Base-by-base conservation (phyloP, 1,284 basidiomycete species). In the Sutorius eximius region DNA sequence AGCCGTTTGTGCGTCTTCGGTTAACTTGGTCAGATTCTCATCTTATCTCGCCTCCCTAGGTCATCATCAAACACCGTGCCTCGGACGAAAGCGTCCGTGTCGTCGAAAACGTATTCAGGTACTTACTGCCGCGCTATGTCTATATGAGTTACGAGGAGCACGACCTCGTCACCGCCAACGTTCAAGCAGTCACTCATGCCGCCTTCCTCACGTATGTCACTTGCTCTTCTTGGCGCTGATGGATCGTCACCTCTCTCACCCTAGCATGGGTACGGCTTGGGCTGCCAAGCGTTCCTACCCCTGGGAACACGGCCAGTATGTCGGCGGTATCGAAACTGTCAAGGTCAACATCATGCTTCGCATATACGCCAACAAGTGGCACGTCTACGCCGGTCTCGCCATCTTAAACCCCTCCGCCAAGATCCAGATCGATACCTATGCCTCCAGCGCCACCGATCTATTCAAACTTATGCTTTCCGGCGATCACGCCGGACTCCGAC, bases 191-290 rank as follows among this genome's bases (percentile, higher is more conserved):
- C 20, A 98, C 95, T 0, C 97, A 99, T 65, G 96, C 96, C 13
- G 96, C 96, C 0, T 99, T 99, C 77, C 78, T 99, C 36, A 94
- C 89, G 93, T 93, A 69, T 53, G 64, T 60, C 43, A 24, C 33
- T 40, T 57, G 3, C 8, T n/a, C 43, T 48, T 40, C 43, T 37
- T 37, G 27, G 27, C 43, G 2, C 24, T 4, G 16, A 30, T 38
- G 18, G 32, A 10, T 27, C 49, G 40, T 49, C 46, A 61, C 32
- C 1, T 44, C 32, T 55, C 55, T 43, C 52, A 41, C 52, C 37
- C 45, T 51, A 95, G 94, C 62, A 99, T 99, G 97, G 96, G 96
- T 15, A 96, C 93, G 2, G 96, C 96, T 0, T 99, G 97, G 96
- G 81, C 85, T 48, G 82, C 83, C 55, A 81, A 85, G 15, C 74